phyloP scores from a whole-genome alignment of 768 basidiomycete genomes.

The Naganishia antarctica region DNA sequence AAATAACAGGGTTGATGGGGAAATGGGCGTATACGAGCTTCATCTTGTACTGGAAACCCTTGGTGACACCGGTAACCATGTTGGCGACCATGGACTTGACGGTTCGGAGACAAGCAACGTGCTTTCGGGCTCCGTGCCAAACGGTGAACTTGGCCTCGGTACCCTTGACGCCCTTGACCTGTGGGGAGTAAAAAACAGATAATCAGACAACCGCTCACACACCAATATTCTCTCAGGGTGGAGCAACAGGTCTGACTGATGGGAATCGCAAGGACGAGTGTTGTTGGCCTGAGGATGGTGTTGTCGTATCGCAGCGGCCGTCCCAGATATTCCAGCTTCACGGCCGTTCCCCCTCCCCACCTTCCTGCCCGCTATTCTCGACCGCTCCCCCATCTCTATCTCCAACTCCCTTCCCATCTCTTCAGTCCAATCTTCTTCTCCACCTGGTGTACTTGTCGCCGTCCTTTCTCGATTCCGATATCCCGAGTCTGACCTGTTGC shows the following conservation, averaged over 20 bases:
- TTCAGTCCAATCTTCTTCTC: neutral
- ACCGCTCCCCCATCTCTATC: too few species aligned
- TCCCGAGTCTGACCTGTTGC: neutral
- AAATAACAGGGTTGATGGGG: slow-evolving; percentile 89
- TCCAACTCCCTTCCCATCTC: too few species aligned
- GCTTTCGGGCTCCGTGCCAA: slow-evolving; percentile 97
- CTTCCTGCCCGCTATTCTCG: too few species aligned
- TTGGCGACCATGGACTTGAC: slow-evolving; percentile 92
- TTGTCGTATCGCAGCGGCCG: too few species aligned
- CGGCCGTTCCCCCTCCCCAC: neutral
- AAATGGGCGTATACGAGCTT: slow-evolving; percentile 99
- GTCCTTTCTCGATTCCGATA: neutral
- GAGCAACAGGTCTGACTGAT: neutral
- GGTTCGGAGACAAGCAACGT: slow-evolving; percentile 95
- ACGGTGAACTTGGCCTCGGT: slow-evolving; percentile 79
- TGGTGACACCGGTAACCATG: slow-evolving; percentile 96
- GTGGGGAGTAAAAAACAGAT: neutral
- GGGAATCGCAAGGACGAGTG: too few species aligned
- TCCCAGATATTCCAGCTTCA: neutral
- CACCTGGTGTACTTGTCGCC: neutral
- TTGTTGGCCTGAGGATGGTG: too few species aligned
- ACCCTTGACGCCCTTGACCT: slow-evolving; percentile 58
- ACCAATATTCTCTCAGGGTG: too few species aligned
- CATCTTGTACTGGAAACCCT: slow-evolving; percentile 99
- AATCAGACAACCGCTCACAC: neutral